Conservation (phyloP, 305 asterid genomes). For the Fraxinus albicans region DNA sequence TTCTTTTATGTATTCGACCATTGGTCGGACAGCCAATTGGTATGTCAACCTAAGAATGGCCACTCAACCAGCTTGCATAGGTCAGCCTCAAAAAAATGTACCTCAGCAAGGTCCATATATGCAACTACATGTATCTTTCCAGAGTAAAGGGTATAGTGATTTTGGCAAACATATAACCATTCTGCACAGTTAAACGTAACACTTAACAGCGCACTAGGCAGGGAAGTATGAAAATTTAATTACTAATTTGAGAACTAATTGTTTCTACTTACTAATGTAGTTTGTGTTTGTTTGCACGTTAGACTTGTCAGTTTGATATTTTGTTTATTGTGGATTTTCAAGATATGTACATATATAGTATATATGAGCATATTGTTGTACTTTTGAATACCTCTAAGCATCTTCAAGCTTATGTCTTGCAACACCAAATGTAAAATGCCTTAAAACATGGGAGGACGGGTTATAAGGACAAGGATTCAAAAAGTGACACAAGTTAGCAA, state of each 20-base stretch:
- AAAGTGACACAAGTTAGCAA: neutral
- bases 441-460: neutral
- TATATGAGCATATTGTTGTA: neutral
- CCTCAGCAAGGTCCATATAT: neutral
- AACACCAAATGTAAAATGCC: neutral
- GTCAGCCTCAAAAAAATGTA: neutral
- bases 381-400: neutral
- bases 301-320: neutral
- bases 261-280: neutral
- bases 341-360: neutral
- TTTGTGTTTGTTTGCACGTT: neutral
- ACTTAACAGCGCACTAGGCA: neutral
- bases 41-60: neutral
- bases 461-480: neutral
- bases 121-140: neutral
- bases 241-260: neutral
- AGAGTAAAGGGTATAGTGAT: too few relatives aligned
- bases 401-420: neutral
- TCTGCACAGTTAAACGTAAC: neutral
- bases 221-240: neutral
- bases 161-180: neutral
- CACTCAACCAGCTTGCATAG: neutral
- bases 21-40: neutral
- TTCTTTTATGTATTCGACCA: too few relatives aligned
- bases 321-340: neutral